Evolutionary conservation across 2,329 filamentous ascomycete species (phyloP), one percentile per base, ranked within the genome.

Genomic region (Aquanectria penicillioides): DNA sequence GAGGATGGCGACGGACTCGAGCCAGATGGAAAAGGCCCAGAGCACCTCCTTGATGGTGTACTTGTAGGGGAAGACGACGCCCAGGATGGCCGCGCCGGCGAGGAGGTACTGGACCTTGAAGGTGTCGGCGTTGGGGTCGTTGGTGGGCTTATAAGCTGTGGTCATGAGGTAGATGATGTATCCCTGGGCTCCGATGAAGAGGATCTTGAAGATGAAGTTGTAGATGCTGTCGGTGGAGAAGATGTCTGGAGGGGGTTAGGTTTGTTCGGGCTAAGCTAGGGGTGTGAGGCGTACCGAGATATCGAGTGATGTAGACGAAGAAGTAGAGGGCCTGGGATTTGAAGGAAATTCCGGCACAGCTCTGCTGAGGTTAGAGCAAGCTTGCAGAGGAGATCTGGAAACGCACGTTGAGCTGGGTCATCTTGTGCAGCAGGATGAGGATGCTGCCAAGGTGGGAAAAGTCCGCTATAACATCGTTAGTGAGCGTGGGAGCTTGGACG

Each of bases 151-250:
- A 86, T 95, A 99, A 71, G 94, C 92, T 69, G 93, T 96, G 62
- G 95, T 90, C 95, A 99, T 99, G 68, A 98, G 88, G 81, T 97
- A 98, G 76, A 99, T 88, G 71, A 94, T 97, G 83, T 99, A 99
- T 64, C 90, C 88, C 63, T 96, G 94, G 20, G 92, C 90, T 63
- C 81, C 84, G 75, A 99, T 94, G 83, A 98, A 99, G 74, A 97
- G 85, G 74, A 98, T 87, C 79, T 99, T 99, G 84, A 98, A 97
- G 71, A 92, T 79, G 61, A 95, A 89, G 81, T 98, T 97, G 86
- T 97, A 99, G 64, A 92, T 78, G 72, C 91, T 93, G 67, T 87
- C 80, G 61, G 91, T 94, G 74, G 88, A 93, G 77, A 98, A 94
- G 59, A 98, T 85, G 75, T 99, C 93, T 93, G 70, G 4, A 26